Conservation (phyloP, 2,329 filamentous ascomycete genomes). For the Pseudopyrenochaeta lycopersici region DNA sequence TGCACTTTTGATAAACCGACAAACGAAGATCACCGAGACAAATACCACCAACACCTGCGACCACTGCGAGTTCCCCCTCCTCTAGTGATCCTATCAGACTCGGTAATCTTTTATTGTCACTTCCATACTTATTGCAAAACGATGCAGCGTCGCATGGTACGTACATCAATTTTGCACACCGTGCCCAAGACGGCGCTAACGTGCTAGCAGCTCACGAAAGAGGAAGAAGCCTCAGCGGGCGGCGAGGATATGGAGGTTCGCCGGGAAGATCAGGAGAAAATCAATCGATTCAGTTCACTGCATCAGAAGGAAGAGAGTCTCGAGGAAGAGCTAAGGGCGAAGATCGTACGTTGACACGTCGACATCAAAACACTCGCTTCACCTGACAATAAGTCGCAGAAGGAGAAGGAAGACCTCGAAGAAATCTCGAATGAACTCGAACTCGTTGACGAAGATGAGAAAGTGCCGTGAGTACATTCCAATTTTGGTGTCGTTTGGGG, state of each 20-base stretch:
- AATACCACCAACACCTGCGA: no score
- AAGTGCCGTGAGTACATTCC: slow-evolving; percentile 76
- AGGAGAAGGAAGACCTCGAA: slow-evolving; percentile 97
- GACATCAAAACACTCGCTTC: neutral
- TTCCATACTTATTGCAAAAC: neutral
- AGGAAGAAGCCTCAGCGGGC: slow-evolving; percentile 79
- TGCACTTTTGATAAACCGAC: no score
- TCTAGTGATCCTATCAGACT: no score
- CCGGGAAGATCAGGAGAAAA: slow-evolving; percentile 97
- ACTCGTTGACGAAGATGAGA: slow-evolving; percentile 92
- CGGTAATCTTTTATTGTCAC: no score
- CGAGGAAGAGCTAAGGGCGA: slow-evolving; percentile 81
- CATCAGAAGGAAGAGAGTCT: slow-evolving; percentile 84
- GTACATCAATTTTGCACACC: slow-evolving; percentile 19
- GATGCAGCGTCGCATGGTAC: slow-evolving; percentile 58
- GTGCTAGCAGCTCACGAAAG: slow-evolving; percentile 80
- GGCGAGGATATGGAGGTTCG: slow-evolving; percentile 91
- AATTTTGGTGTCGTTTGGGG: neutral
- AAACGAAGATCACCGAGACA: no score
- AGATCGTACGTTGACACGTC: slow-evolving; percentile 68
- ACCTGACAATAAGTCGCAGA: slow-evolving; percentile 64
- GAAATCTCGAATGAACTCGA: slow-evolving; percentile 92
- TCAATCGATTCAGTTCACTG: slow-evolving; percentile 95
- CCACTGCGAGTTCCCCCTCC: no score
- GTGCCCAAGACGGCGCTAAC: slow-evolving; percentile 19